phyloP scores from a whole-genome alignment of 2,329 filamentous ascomycete species.

The Pseudogymnoascus sp. region DNA sequence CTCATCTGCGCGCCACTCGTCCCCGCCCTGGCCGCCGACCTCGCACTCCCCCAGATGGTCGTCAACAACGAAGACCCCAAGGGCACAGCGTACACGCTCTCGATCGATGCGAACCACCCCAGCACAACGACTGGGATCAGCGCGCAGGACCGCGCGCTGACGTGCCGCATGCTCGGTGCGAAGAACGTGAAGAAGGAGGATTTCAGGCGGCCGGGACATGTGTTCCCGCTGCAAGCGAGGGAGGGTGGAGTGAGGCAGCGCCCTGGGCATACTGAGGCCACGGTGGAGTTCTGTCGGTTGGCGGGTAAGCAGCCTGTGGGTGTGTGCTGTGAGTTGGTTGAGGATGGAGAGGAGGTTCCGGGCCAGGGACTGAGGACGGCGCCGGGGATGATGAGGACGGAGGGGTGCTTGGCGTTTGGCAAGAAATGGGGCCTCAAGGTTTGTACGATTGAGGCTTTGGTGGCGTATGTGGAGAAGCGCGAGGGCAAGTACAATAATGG shows the following conservation, averaged over 20 bases:
- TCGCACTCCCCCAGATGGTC: constrained; percentile 89
- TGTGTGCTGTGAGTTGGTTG: constrained; percentile 87
- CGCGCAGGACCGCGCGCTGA: constrained; percentile 77
- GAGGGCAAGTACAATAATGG: constrained; percentile 46
- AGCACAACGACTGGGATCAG: constrained; percentile 82
- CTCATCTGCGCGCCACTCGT: constrained; percentile 83
- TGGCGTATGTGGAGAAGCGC: constrained; percentile 67
- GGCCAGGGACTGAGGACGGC: constrained; percentile 58
- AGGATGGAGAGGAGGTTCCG: constrained; percentile 66
- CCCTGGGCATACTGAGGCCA: constrained; percentile 86
- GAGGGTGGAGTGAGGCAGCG: constrained; percentile 74
- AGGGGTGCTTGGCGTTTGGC: constrained; percentile 83
- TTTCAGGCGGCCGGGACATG: constrained; percentile 80
- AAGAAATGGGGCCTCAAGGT: constrained; percentile 83
- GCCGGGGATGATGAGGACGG: constrained; percentile 85
- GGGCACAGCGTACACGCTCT: constrained; percentile 86
- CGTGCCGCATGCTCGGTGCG: constrained; percentile 70
- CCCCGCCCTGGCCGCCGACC: constrained; percentile 56
- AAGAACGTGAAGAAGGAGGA: constrained; percentile 41
- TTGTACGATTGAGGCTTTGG: constrained; percentile 89
- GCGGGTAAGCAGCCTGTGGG: constrained; percentile 70
- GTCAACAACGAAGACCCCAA: constrained; percentile 66
- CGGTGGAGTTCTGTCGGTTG: constrained; percentile 79
- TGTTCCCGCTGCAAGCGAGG: constrained; percentile 74
- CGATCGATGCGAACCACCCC: constrained; percentile 69